Conservation (phyloP, 139 green algal species). For the Micractinium conductrix region DNA sequence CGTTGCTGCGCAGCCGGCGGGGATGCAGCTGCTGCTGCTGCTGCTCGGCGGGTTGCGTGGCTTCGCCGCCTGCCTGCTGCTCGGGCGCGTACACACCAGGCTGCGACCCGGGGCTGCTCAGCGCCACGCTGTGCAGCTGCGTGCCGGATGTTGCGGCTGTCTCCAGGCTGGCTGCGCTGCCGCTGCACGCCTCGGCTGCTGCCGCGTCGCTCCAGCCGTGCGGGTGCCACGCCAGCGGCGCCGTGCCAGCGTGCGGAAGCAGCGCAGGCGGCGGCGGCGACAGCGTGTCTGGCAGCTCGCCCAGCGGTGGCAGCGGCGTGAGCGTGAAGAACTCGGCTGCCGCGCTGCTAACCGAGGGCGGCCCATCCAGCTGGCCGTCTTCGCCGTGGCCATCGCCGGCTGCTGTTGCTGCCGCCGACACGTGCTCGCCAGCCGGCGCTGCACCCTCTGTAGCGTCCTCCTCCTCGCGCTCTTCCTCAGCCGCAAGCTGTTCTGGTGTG, state of each 20-base stretch:
- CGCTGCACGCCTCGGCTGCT: not conserved
- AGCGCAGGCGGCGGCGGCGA: not conserved
- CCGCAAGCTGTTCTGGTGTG: not conserved
- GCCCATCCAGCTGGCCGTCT: not conserved
- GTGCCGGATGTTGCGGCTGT: not conserved
- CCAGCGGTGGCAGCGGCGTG: conserved; percentile 9
- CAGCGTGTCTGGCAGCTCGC: not conserved
- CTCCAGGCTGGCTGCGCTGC: conserved; percentile 4
- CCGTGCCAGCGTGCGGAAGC: too few relatives aligned
- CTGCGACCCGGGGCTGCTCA: conserved; percentile 5
- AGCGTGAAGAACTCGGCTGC: conserved; percentile 24
- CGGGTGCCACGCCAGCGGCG: not conserved
- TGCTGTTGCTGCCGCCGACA: not conserved
- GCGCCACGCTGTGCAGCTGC: conserved; percentile 1
- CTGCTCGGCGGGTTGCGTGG: not conserved
- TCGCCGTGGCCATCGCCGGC: not conserved
- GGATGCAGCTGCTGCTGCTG: not conserved
- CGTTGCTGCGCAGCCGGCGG: not conserved
- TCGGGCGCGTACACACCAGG: not conserved
- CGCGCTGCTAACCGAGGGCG: not conserved
- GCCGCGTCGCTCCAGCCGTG: not conserved
- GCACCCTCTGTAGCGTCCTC: not conserved
- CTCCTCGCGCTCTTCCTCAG: not conserved
- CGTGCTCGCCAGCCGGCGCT: not conserved
- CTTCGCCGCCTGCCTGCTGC: not conserved